These are phyloP conservation scores for Helotiales sp. DNA, from an alignment of 2,329 filamentous ascomycete genomes.

Conservation along the genomic window DNA sequence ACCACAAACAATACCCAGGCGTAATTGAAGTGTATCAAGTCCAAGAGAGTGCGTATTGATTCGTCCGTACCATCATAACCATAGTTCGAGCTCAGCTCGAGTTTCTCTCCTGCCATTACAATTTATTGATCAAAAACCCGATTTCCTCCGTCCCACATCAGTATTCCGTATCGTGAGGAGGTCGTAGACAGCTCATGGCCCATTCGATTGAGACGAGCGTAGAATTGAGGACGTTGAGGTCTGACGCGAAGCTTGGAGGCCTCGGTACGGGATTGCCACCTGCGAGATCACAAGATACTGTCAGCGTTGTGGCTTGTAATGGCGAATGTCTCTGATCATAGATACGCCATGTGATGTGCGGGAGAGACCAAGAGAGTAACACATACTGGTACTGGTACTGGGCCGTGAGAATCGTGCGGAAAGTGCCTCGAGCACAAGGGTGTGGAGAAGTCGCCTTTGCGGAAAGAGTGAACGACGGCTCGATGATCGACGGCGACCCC, in stretches of 20 bases:
- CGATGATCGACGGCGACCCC: slow-evolving; percentile 13
- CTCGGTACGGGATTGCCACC: slow-evolving; percentile 29
- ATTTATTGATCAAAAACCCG: slow-evolving; percentile 21
- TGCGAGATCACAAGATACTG: slow-evolving; percentile 28
- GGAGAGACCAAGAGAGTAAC: background rate
- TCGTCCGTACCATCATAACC: slow-evolving; percentile 19
- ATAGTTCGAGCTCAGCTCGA: slow-evolving; percentile 26
- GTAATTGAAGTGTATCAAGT: slow-evolving; percentile 46
- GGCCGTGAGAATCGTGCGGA: slow-evolving; percentile 1
- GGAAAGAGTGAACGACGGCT: background rate
- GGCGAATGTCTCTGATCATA: slow-evolving; percentile 15
- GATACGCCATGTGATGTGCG: slow-evolving; percentile 21
- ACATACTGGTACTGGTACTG: background rate
- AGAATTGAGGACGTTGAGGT: slow-evolving; percentile 16
- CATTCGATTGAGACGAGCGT: slow-evolving; percentile 24
- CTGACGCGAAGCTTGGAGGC: slow-evolving; percentile 22
- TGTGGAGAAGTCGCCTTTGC: background rate
- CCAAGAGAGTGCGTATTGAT: slow-evolving; percentile 22
- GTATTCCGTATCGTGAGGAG: slow-evolving; percentile 23
- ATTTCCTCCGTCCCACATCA: slow-evolving; percentile 33
- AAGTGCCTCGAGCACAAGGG: background rate
- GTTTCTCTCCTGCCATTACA: slow-evolving; percentile 33
- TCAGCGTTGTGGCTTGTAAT: slow-evolving; percentile 28
- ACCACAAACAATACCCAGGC: slow-evolving; percentile 64
- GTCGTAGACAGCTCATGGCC: slow-evolving; percentile 32